Evolutionary conservation across 805 yeast genomes (phyloP).

Genomic region (Candida xiaguanensis): DNA sequence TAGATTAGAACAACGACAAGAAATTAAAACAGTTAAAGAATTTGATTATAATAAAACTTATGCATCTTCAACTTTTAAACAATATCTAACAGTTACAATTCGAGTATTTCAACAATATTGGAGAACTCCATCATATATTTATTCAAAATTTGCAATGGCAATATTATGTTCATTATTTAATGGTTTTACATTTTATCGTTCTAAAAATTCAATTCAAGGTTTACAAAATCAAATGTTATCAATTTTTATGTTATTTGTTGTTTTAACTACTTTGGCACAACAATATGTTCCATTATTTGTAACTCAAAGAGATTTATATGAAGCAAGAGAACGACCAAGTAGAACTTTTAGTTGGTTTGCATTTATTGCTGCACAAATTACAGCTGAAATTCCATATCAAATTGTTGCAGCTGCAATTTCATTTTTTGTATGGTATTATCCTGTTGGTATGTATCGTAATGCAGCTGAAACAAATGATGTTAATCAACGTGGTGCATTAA

Average conservation of each 20-base stretch:
- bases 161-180: constrained; percentile 52
- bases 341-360: constrained; percentile 22
- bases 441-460: constrained; percentile 22
- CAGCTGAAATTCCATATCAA: constrained; percentile 68
- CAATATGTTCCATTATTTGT: constrained; percentile 43
- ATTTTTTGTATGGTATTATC: constrained; percentile 57
- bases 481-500: constrained; percentile 32
- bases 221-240: constrained; percentile 65
- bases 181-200: constrained; percentile 64
- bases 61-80: constrained; percentile 18
- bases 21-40: constrained; percentile 13
- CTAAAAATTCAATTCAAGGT: constrained; percentile 45
- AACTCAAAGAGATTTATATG: constrained; percentile 42
- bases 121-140: constrained; percentile 34
- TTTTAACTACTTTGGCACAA: constrained; percentile 37
- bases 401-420: constrained; percentile 58
- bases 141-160: constrained; percentile 45
- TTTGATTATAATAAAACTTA: constrained; percentile 15
- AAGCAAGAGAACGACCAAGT: constrained; percentile 37
- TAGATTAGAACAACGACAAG: constrained; percentile 17
- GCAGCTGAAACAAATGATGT: constrained; percentile 18
- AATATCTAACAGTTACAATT: constrained; percentile 18
- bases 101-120: constrained; percentile 39
- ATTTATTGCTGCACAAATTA: constrained; percentile 55
- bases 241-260: constrained; percentile 42